Evolutionary conservation across 352 stramenopile species (phyloP).

Genomic region (Phytopythium montanum): DNA sequence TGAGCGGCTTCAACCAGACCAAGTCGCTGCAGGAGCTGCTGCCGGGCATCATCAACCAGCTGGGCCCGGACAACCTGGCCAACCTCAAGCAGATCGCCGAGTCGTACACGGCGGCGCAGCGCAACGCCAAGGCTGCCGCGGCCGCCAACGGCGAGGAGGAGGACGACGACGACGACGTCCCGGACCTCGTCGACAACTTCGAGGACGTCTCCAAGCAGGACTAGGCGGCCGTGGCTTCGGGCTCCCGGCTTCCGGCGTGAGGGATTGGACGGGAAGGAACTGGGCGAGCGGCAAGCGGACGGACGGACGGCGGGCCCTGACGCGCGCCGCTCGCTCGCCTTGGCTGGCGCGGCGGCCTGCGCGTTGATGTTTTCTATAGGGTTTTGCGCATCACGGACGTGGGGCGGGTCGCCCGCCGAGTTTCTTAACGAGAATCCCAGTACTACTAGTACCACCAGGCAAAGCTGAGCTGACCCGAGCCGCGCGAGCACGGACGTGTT

Average conservation of each 20-base stretch:
- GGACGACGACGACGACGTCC: constrained; percentile 95
- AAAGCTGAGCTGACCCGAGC: constrained; percentile 31
- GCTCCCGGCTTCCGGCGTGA: constrained; percentile 3
- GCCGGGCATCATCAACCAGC: constrained; percentile 98
- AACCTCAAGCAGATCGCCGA: constrained; percentile 95
- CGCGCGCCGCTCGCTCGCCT: neutral
- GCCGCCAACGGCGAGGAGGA: constrained; percentile 50
- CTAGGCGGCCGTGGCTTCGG: constrained; percentile 37
- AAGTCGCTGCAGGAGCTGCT: constrained; percentile 98
- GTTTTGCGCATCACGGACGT: constrained; percentile 35
- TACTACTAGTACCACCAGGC: constrained; percentile 64
- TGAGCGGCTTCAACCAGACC: constrained; percentile 93
- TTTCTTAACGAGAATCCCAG: constrained; percentile 45
- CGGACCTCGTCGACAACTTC: constrained; percentile 98
- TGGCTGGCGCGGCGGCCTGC: neutral
- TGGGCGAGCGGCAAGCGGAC: constrained; percentile 3
- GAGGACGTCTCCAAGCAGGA: constrained; percentile 94
- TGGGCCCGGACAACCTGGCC: constrained; percentile 96
- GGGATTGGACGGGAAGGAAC: constrained; percentile 1
- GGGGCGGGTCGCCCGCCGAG: constrained; percentile 21
- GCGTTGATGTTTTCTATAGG: constrained; percentile 29
- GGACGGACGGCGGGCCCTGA: neutral
- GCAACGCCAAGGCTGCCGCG: constrained; percentile 65
- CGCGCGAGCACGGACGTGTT: constrained; percentile 8
- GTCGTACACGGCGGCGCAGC: constrained; percentile 79